Percentiles rank a stretch among this genome's conserved stretches.
These are phyloP conservation scores for Cutaneotrichosporon sp. DNA, from an alignment of 1,284 basidiomycete genomes.

Conservation along the genomic window DNA sequence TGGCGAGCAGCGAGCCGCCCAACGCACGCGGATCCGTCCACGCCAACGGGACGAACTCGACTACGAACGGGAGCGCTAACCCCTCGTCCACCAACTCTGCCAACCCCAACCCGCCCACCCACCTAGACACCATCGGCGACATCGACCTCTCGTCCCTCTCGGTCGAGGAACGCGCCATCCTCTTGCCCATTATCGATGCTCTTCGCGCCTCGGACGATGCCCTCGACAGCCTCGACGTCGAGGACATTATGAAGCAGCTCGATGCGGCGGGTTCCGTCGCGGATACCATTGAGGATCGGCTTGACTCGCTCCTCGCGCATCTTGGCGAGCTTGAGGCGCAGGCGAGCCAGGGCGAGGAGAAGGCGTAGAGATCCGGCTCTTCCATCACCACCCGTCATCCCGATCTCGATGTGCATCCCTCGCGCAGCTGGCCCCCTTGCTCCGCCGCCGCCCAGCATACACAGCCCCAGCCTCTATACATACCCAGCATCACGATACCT, in stretches of 20 bases:
- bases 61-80: slow-evolving; percentile 3
- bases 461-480: neutral
- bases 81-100: slow-evolving; percentile 5
- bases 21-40: slow-evolving; percentile 7
- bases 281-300: slow-evolving; percentile 48
- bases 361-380: neutral
- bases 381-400: neutral
- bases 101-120: neutral
- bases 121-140: slow-evolving; percentile 16
- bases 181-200: slow-evolving; percentile 35
- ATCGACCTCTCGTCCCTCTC: slow-evolving; percentile 33
- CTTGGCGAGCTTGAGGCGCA: slow-evolving; percentile 44
- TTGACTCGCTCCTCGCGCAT: slow-evolving; percentile 45
- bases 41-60: neutral
- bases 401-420: too few relatives aligned
- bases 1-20: slow-evolving; percentile 32
- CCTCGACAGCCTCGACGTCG: slow-evolving; percentile 29
- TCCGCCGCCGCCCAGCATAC: neutral
- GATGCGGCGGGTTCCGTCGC: slow-evolving; percentile 51
- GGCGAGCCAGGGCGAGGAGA: slow-evolving; percentile 40
- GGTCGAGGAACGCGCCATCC: slow-evolving; percentile 27
- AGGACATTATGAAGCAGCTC: slow-evolving; percentile 46
- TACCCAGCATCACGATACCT: slow-evolving; percentile 20
- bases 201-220: slow-evolving; percentile 28
- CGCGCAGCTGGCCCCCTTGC: too few relatives aligned